These are phyloP conservation scores for Nannizzia gypsea DNA, from an alignment of 2,329 filamentous ascomycete genomes.

Conservation along the genomic window DNA sequence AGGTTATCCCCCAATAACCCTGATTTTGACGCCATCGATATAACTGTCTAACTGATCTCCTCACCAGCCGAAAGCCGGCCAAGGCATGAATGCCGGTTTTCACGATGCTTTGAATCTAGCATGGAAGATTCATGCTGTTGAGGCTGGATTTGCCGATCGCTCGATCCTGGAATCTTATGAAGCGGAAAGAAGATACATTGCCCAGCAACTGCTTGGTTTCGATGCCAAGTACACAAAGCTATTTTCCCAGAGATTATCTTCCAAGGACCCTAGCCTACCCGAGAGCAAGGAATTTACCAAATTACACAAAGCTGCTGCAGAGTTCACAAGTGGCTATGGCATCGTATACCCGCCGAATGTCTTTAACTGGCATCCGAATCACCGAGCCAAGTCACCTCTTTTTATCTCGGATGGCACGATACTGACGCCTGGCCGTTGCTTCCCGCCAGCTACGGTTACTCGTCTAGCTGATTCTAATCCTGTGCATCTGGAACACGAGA, in stretches of 20 bases:
- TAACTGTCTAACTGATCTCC: not conserved
- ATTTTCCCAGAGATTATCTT: slow-evolving; percentile 57
- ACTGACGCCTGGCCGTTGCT: slow-evolving; percentile 52
- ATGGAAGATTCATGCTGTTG: slow-evolving; percentile 92
- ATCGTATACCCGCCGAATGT: slow-evolving; percentile 72
- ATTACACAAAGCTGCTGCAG: slow-evolving; percentile 82
- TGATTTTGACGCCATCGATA: not conserved
- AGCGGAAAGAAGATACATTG: slow-evolving; percentile 69
- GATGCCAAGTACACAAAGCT: slow-evolving; percentile 82
- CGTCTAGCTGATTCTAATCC: slow-evolving; percentile 80
- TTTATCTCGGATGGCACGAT: slow-evolving; percentile 50
- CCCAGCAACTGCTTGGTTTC: slow-evolving; percentile 72
- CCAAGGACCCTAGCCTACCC: slow-evolving; percentile 47
- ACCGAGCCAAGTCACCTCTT: slow-evolving; percentile 60
- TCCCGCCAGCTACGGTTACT: slow-evolving; percentile 70
- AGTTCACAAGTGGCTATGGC: slow-evolving; percentile 86
- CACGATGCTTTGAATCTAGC: slow-evolving; percentile 69
- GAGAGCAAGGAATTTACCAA: slow-evolving; percentile 62
- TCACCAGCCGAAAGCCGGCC: slow-evolving; percentile 47
- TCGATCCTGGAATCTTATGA: slow-evolving; percentile 75
- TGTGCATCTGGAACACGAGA: slow-evolving; percentile 79
- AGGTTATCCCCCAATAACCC: slow-evolving; percentile 12
- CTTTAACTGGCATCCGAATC: slow-evolving; percentile 68
- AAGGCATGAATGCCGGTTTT: slow-evolving; percentile 53
- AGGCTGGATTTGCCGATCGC: slow-evolving; percentile 65